These are phyloP conservation scores for Yamadazyma kanchanaburiensis DNA, from an alignment of 1,139 yeast genomes.

Conservation along the genomic window DNA sequence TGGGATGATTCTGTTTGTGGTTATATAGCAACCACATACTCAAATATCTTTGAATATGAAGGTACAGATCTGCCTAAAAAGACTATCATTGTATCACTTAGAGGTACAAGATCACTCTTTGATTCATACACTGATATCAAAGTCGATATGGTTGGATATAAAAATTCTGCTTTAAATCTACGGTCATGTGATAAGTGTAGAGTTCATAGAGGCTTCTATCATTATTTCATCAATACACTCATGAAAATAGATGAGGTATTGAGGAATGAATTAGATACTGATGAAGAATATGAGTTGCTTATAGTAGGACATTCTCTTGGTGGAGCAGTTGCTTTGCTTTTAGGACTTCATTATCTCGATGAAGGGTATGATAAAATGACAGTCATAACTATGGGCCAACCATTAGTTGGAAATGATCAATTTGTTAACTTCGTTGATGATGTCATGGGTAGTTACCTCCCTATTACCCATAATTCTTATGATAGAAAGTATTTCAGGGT, in stretches of 20 bases:
- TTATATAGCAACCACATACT: conserved; percentile 33
- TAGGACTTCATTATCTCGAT: conserved; percentile 37
- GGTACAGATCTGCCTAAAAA: conserved; percentile 15
- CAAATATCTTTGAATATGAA: conserved; percentile 23
- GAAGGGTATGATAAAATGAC: conserved; percentile 29
- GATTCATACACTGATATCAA: conserved; percentile 46
- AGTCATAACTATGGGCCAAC: conserved; percentile 51
- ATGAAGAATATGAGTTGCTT: conserved; percentile 29
- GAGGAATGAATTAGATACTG: conserved; percentile 19
- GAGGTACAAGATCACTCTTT: conserved; percentile 48
- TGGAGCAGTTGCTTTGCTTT: conserved; percentile 43
- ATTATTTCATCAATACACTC: conserved; percentile 30
- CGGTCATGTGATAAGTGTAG: conserved; percentile 37
- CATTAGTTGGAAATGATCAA: conserved; percentile 41
- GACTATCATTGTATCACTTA: conserved; percentile 36
- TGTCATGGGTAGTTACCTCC: conserved; percentile 26
- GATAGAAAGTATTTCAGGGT: conserved; percentile 36
- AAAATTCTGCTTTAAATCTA: conserved; percentile 21
- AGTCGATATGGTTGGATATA: conserved; percentile 34
- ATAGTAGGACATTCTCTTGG: conserved; percentile 54
- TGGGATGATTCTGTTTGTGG: conserved; percentile 39
- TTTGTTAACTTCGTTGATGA: conserved; percentile 39
- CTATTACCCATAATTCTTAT: conserved; percentile 19
- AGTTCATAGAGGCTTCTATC: conserved; percentile 47
- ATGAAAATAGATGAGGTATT: conserved; percentile 22